phyloP scores from a whole-genome alignment of 2,329 filamentous ascomycete genomes.

The Fusarium sp. region DNA sequence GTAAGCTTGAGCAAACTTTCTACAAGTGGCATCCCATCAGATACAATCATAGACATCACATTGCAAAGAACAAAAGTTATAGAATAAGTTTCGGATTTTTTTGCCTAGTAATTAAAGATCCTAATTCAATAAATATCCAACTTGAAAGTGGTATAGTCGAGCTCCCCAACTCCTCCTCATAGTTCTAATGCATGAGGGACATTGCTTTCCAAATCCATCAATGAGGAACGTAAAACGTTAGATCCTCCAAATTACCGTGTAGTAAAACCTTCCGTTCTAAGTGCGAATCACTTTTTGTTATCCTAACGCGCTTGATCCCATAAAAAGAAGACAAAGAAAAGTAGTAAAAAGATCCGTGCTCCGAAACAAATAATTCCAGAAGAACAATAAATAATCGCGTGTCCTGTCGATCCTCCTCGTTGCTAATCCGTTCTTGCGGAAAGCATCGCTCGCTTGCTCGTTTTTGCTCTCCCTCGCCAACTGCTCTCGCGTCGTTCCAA shows the following conservation, averaged over 20 bases:
- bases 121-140: conserved; percentile 29
- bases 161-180: conserved; percentile 37
- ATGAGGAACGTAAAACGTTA: conserved; percentile 38
- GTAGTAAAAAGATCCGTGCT: conserved; percentile 28
- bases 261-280: conserved; percentile 47
- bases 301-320: conserved; percentile 41
- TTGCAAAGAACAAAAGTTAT: background rate
- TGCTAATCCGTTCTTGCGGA: conserved; percentile 17
- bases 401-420: conserved; percentile 29
- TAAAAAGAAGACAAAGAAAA: conserved; percentile 7
- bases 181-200: conserved; percentile 31
- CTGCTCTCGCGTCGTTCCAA: conserved; percentile 47
- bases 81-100: conserved; percentile 41
- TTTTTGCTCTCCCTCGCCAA: conserved; percentile 39
- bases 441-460: conserved; percentile 26
- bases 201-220: conserved; percentile 32
- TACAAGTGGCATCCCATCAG: background rate
- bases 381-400: conserved; percentile 25
- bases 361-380: conserved; percentile 28
- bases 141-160: conserved; percentile 30
- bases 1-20: background rate
- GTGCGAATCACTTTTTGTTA: conserved; percentile 48
- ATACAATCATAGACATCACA: conserved; percentile 1
- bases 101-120: conserved; percentile 37
- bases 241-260: conserved; percentile 47